Conservation (phyloP, 345 rosid species). For the Eucalyptus viminalis region DNA sequence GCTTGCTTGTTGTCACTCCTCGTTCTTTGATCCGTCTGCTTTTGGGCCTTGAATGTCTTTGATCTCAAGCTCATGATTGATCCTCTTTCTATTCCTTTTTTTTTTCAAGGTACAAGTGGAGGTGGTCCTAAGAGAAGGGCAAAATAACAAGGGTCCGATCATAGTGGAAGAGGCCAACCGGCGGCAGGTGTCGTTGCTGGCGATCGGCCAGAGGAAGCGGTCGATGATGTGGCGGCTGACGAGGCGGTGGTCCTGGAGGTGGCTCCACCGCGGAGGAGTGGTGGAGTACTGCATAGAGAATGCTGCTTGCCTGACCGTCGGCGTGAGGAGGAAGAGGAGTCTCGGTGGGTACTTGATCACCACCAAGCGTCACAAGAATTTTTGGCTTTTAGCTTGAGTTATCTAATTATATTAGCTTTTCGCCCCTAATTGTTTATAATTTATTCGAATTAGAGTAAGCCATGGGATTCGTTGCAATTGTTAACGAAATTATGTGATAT, state of each 20-base stretch:
- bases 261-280: conserved; percentile 12
- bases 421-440: background rate
- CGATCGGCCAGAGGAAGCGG: conserved; percentile 61
- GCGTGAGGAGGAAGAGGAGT: conserved; percentile 62
- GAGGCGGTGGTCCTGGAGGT: conserved; percentile 36
- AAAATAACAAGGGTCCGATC: conserved; percentile 51
- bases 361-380: conserved; percentile 78
- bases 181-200: conserved; percentile 46
- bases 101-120: conserved; percentile 44
- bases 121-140: conserved; percentile 14
- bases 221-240: conserved; percentile 46
- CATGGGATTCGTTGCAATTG: background rate
- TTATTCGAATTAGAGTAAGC: background rate
- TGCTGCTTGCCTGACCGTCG: conserved; percentile 80
- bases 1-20: background rate
- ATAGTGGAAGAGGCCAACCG: conserved; percentile 78
- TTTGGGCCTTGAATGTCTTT: background rate
- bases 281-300: conserved; percentile 73
- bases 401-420: background rate
- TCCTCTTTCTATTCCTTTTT: background rate
- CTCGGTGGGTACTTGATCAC: conserved; percentile 89
- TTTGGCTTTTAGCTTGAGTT: conserved; percentile 81
- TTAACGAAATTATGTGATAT: background rate
- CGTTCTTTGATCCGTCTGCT: background rate
- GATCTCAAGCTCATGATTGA: background rate